phyloP scores from a whole-genome alignment of 441 rosid genomes.

The Euphorbia neoarborescens region DNA sequence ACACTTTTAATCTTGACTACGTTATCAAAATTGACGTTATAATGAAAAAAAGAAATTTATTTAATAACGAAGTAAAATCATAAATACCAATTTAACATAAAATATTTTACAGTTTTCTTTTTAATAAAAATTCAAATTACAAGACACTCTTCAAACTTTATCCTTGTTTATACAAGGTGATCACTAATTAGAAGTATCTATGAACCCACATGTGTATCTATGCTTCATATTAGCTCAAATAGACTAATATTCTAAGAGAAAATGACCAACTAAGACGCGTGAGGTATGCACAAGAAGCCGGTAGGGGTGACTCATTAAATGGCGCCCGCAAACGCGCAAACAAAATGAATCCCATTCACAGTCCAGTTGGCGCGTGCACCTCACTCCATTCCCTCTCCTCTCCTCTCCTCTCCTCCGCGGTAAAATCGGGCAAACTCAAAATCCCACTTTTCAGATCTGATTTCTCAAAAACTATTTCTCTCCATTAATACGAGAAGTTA shows the following conservation, averaged over 20 bases:
- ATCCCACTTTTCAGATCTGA: not conserved
- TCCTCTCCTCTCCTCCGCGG: conserved; percentile 1
- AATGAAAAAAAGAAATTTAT: too few species aligned
- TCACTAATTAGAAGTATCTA: too few species aligned
- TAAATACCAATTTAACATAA: too few species aligned
- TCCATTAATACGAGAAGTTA: not conserved
- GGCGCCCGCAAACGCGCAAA: not conserved
- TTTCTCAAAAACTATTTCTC: not conserved
- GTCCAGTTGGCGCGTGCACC: conserved; percentile 17
- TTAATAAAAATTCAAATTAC: too few species aligned
- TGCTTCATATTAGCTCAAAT: not conserved
- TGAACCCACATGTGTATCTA: too few species aligned
- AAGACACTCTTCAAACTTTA: too few species aligned
- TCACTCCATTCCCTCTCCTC: not conserved
- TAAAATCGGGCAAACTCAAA: not conserved
- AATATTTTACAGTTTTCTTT: too few species aligned
- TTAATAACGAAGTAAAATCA: too few species aligned
- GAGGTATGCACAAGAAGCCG: not conserved
- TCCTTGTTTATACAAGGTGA: too few species aligned
- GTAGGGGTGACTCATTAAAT: not conserved
- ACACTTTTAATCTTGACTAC: too few species aligned
- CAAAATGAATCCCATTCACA: not conserved
- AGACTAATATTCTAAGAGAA: not conserved
- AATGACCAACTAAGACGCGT: conserved; percentile 1
- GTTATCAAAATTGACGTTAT: too few species aligned